Base-by-base conservation (phyloP, 2,329 filamentous ascomycete genomes). In the Parafenestella ontariensis region DNA sequence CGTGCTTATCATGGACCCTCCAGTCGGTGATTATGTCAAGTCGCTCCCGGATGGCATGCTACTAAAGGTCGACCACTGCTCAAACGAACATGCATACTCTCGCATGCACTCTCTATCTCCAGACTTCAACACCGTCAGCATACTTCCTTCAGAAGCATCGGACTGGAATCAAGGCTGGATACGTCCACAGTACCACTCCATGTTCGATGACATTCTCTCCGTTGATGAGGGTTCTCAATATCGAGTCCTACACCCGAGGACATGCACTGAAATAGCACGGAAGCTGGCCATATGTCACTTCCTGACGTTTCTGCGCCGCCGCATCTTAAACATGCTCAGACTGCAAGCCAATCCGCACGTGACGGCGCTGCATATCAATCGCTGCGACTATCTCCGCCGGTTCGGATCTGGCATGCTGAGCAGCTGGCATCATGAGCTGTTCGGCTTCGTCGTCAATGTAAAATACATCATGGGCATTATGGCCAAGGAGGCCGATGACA, bases 391-490 rank as follows among this genome's bases (percentile, higher is more conserved):
- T 20, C 41, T 50, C 2, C 41, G 41, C 11, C 31, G 45, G 11
- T 45, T 50, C 17, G 48, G 40, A 13, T 10, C 37, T 2, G 48
- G 48, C 4, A 23, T 50, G 3, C 54, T 8, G 46, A 46, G 26
- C 54, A 41, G 13, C 8, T 58, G 54, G 54, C 34, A 47, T 18
- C 26, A 47, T 17, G 23, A 58, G 8, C 49, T 50, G 26, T 58
- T 50, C 26, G 44, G 52, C 42, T 58, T 58, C 31, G 33, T 50
- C 0, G 48, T 50, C 21, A 50, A 50, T 17, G 33, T 31, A 6
- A 50, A 50, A 3, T 50, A 45, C 41, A 50, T 37, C 18, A 50
- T 50, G 48, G 48, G 48, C 11, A 43, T 54, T 24, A 48, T 54
- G 13, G 54, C 46, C 5, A 21, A n/a, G 5, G 54, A 58, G 36